Evolutionary conservation across 345 rosid species (phyloP).

Genomic region (Gossypium ekmanianum): DNA sequence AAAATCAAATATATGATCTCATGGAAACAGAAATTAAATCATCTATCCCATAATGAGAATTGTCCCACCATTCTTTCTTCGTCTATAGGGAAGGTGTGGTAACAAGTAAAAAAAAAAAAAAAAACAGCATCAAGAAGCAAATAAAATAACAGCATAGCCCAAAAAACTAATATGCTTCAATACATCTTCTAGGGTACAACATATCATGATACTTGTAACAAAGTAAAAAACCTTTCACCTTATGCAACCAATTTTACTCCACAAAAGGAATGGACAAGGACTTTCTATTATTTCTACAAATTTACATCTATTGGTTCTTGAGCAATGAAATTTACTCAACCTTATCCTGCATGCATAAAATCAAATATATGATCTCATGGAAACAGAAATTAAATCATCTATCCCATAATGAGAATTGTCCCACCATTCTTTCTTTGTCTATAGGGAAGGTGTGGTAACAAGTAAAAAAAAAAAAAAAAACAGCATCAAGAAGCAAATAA

Average conservation of each 20-base stretch:
- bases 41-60: neutral
- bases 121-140: neutral
- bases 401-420: neutral
- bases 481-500: neutral
- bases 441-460: neutral
- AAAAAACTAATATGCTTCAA: neutral
- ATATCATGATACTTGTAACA: neutral
- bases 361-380: constrained; percentile 1
- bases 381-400: neutral
- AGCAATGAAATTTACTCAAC: neutral
- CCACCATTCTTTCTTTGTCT: neutral
- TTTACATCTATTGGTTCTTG: neutral
- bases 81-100: neutral
- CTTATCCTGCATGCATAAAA: constrained; percentile 21
- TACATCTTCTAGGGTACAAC: neutral
- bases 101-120: neutral
- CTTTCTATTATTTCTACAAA: neutral
- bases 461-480: neutral
- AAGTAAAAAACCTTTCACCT: no score
- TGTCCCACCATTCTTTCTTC: neutral
- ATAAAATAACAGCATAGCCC: neutral
- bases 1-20: constrained; percentile 4
- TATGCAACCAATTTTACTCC: neutral
- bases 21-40: neutral
- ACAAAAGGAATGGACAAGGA: neutral